A percentile compares a stretch with the other conserved stretches of the same genome.
Evolutionary conservation across 2,329 filamentous ascomycete species (phyloP).

Genomic region (Fusarium piperis): DNA sequence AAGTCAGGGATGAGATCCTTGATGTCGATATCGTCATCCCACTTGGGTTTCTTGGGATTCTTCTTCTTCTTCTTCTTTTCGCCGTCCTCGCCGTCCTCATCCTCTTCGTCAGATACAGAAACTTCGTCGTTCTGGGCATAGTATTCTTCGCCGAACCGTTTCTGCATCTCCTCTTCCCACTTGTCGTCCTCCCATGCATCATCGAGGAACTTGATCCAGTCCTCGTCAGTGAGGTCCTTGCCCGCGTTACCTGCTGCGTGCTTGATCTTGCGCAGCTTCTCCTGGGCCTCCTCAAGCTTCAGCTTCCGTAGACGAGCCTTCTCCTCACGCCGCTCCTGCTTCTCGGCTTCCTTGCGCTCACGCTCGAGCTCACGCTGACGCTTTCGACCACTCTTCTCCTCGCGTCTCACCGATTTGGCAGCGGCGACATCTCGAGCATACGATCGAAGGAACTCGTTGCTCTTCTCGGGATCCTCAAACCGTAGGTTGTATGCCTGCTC

Average conservation of each 20-base stretch:
- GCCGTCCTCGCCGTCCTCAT: constrained; percentile 70
- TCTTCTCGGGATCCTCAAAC: constrained; percentile 89
- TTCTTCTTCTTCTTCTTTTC: constrained; percentile 57
- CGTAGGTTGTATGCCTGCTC: constrained; percentile 95
- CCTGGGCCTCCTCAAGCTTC: constrained; percentile 89
- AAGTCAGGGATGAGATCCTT: constrained; percentile 91
- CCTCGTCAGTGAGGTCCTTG: constrained; percentile 73
- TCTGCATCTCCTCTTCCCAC: constrained; percentile 92
- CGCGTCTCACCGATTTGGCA: constrained; percentile 84
- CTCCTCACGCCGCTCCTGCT: constrained; percentile 79
- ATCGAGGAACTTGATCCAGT: constrained; percentile 87
- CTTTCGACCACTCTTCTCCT: constrained; percentile 80
- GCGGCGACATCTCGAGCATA: constrained; percentile 89
- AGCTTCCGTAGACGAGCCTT: constrained; percentile 85
- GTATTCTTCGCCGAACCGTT: constrained; percentile 89
- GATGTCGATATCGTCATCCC: constrained; percentile 98
- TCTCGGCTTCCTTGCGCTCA: constrained; percentile 81
- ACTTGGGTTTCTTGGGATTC: constrained; percentile 71
- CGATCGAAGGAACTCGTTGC: constrained; percentile 87
- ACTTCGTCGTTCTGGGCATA: constrained; percentile 79
- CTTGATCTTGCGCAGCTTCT: constrained; percentile 88
- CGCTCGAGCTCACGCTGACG: constrained; percentile 82
- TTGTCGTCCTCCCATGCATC: constrained; percentile 87
- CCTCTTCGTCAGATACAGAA: constrained; percentile 72
- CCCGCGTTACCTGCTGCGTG: constrained; percentile 84